These are phyloP conservation scores for Seiridium cupressi DNA, from an alignment of 2,329 filamentous ascomycete genomes.

Conservation along the genomic window DNA sequence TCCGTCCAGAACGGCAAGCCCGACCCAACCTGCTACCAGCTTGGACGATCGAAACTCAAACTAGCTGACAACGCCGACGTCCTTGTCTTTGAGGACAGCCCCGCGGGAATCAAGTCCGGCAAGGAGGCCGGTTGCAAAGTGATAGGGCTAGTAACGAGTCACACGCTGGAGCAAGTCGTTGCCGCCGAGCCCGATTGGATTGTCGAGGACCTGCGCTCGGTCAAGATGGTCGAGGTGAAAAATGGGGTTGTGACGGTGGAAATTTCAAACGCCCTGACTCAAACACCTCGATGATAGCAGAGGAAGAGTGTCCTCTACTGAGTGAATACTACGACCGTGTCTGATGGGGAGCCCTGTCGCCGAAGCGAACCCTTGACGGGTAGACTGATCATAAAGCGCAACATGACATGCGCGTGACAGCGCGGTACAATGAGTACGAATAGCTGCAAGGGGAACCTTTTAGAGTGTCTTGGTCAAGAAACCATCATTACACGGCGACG, in stretches of 20 bases:
- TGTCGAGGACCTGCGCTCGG: constrained; percentile 73
- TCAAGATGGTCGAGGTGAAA: constrained; percentile 59
- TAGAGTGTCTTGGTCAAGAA: background rate
- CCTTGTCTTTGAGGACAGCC: constrained; percentile 85
- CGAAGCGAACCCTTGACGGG: no score
- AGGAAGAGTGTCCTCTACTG: background rate
- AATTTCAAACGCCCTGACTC: constrained; percentile 58
- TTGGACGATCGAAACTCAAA: constrained; percentile 63
- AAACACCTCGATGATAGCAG: background rate
- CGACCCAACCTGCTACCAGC: constrained; percentile 70
- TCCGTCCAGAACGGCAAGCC: constrained; percentile 75
- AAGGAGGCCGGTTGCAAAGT: constrained; percentile 86
- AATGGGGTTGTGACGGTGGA: constrained; percentile 65
- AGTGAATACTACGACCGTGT: background rate
- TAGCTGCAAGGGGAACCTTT: no score
- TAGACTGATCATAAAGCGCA: no score
- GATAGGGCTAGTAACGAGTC: constrained; percentile 81
- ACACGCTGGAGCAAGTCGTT: constrained; percentile 68
- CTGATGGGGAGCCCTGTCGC: no score
- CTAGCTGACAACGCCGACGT: constrained; percentile 49
- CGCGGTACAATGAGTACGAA: no score
- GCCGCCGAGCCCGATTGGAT: constrained; percentile 86
- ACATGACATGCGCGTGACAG: no score
- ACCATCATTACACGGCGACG: background rate
- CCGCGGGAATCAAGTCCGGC: constrained; percentile 78